These are phyloP conservation scores for Ascochyta fabae DNA, from an alignment of 2,329 filamentous ascomycete genomes.

Conservation along the genomic window DNA sequence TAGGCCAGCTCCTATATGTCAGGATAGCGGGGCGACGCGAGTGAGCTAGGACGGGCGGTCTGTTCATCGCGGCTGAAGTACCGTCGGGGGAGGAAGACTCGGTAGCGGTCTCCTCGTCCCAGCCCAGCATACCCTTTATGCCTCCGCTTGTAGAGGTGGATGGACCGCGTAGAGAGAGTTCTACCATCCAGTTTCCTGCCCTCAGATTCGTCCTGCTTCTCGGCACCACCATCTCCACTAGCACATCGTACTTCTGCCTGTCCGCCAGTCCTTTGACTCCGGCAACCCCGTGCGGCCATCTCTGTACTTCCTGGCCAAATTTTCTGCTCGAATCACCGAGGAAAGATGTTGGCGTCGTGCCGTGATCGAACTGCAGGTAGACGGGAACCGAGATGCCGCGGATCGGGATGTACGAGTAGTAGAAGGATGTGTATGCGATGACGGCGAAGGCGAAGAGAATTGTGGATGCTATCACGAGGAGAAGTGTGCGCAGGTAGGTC, in stretches of 20 bases:
- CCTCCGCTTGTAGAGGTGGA: background rate
- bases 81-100: conserved; percentile 12
- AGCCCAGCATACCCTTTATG: conserved; percentile 34
- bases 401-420: conserved; percentile 71
- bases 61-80: conserved; percentile 12
- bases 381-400: conserved; percentile 67
- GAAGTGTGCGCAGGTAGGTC: conserved; percentile 67
- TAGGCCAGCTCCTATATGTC: conserved; percentile 70
- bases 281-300: conserved; percentile 60
- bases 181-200: conserved; percentile 94
- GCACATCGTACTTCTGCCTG: conserved; percentile 86
- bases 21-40: conserved; percentile 79
- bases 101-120: conserved; percentile 35
- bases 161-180: conserved; percentile 68
- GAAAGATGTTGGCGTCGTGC: conserved; percentile 4
- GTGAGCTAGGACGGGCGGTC: conserved; percentile 43
- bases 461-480: conserved; percentile 60
- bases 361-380: conserved; percentile 68
- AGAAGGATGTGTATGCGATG: conserved; percentile 70
- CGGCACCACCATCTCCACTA: conserved; percentile 76
- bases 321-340: conserved; percentile 1
- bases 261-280: conserved; percentile 53
- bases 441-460: conserved; percentile 65
- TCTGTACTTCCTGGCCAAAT: conserved; percentile 13
- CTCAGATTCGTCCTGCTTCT: conserved; percentile 76